Percentiles rank a stretch among this genome's conserved stretches.
These are phyloP conservation scores for Exutisphaerella laricina DNA, from an alignment of 2,329 filamentous ascomycete genomes.

Conservation along the genomic window DNA sequence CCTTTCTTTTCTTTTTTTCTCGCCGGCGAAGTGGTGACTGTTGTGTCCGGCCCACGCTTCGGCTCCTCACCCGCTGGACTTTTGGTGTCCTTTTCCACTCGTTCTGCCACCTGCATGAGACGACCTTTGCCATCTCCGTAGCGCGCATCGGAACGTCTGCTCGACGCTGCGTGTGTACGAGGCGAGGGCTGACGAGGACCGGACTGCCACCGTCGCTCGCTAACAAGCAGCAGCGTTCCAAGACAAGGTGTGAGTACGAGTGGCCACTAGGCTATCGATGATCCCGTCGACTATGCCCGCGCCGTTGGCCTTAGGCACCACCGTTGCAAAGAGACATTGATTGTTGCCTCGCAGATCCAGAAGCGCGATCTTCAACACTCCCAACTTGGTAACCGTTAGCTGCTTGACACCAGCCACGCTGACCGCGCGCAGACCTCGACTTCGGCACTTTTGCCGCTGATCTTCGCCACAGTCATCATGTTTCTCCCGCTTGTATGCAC, in stretches of 20 bases:
- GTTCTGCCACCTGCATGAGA: constrained; percentile 7
- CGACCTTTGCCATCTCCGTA: constrained; percentile 11
- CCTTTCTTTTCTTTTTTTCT: background rate
- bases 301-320: constrained; percentile 1
- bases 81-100: too few relatives aligned
- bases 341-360: background rate
- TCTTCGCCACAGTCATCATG: background rate
- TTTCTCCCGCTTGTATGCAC: background rate
- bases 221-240: background rate
- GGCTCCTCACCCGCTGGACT: too few relatives aligned
- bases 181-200: background rate
- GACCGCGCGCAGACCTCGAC: background rate
- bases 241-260: background rate
- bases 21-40: background rate
- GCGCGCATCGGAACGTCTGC: constrained; percentile 10
- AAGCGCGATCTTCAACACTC: constrained; percentile 1
- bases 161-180: background rate
- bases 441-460: background rate
- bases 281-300: background rate
- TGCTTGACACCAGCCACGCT: constrained; percentile 9
- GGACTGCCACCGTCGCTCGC: background rate
- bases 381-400: constrained; percentile 1
- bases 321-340: too few relatives aligned
- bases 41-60: constrained; percentile 11
- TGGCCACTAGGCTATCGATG: background rate